phyloP scores from a whole-genome alignment of 1,139 yeast species.

The Candida buenavistaensis region DNA sequence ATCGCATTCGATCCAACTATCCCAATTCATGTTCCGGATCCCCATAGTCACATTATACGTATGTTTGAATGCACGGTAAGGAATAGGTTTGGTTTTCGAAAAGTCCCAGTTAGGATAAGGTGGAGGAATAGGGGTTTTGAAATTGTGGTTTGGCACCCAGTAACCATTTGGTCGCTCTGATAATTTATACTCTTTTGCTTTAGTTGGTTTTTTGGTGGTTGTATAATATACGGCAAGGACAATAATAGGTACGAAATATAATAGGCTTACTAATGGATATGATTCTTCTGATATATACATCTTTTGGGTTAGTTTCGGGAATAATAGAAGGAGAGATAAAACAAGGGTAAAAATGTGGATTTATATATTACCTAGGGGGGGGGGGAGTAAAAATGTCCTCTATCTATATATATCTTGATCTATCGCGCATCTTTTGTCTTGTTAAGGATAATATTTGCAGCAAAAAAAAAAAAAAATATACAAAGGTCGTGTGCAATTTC shows the following conservation, averaged over 20 bases:
- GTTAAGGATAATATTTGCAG: slow-evolving; percentile 6
- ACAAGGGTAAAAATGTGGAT: too few relatives aligned
- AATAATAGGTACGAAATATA: too few relatives aligned
- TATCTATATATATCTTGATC: background rate
- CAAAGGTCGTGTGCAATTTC: too few relatives aligned
- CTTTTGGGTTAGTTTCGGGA: too few relatives aligned
- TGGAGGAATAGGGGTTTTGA: slow-evolving; percentile 49
- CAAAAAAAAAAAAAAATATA: background rate
- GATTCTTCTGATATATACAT: too few relatives aligned
- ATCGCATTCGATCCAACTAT: slow-evolving; percentile 65
- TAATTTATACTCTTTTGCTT: slow-evolving; percentile 7
- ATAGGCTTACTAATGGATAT: too few relatives aligned
- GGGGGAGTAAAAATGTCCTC: background rate
- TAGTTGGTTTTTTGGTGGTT: slow-evolving; percentile 1
- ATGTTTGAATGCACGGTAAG: slow-evolving; percentile 63
- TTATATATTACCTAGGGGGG: too few relatives aligned
- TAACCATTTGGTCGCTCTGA: slow-evolving; percentile 27
- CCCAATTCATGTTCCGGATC: slow-evolving; percentile 58
- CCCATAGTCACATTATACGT: slow-evolving; percentile 63
- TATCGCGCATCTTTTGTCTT: slow-evolving; percentile 1
- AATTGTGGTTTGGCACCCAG: slow-evolving; percentile 54
- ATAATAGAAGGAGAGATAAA: too few relatives aligned
- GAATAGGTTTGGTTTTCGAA: slow-evolving; percentile 51
- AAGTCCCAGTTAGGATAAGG: slow-evolving; percentile 53
- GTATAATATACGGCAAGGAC: too few relatives aligned